Percentiles rank a stretch among this genome's conserved stretches.
These are phyloP conservation scores for Agrocybe praecox DNA, from an alignment of 768 basidiomycete genomes.

Conservation along the genomic window DNA sequence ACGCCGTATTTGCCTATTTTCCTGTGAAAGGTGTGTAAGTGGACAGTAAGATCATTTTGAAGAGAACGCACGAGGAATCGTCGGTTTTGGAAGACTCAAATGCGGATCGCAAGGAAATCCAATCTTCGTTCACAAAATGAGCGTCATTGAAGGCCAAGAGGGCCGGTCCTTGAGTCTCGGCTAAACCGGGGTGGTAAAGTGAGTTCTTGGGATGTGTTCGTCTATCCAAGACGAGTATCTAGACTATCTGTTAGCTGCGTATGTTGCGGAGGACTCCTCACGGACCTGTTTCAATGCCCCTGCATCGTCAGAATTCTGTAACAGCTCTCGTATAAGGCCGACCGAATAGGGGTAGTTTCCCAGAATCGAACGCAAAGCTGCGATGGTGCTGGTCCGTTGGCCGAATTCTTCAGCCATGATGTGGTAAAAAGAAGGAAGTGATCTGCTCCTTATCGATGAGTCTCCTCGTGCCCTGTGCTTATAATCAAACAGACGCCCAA, in stretches of 20 bases:
- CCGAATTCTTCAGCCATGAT: slow-evolving; percentile 32
- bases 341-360: slow-evolving; percentile 46
- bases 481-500: too few species aligned
- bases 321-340: slow-evolving; percentile 44
- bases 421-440: neutral
- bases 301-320: slow-evolving; percentile 56
- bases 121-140: slow-evolving; percentile 41
- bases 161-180: slow-evolving; percentile 42
- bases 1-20: slow-evolving; percentile 58
- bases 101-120: slow-evolving; percentile 43
- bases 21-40: slow-evolving; percentile 21
- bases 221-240: slow-evolving; percentile 47
- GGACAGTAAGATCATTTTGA: neutral
- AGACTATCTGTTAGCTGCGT: neutral
- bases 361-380: slow-evolving; percentile 34
- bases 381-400: slow-evolving; percentile 20
- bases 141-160: slow-evolving; percentile 50
- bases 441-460: too few species aligned
- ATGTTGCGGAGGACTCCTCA: neutral
- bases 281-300: slow-evolving; percentile 45
- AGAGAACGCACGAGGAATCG: slow-evolving; percentile 38
- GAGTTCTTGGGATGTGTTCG: slow-evolving; percentile 26
- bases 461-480: too few species aligned
- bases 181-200: slow-evolving; percentile 29
- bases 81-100: slow-evolving; percentile 47